Base-by-base conservation (phyloP, 2,329 filamentous ascomycete genomes). In the Fusarium sp. region DNA sequence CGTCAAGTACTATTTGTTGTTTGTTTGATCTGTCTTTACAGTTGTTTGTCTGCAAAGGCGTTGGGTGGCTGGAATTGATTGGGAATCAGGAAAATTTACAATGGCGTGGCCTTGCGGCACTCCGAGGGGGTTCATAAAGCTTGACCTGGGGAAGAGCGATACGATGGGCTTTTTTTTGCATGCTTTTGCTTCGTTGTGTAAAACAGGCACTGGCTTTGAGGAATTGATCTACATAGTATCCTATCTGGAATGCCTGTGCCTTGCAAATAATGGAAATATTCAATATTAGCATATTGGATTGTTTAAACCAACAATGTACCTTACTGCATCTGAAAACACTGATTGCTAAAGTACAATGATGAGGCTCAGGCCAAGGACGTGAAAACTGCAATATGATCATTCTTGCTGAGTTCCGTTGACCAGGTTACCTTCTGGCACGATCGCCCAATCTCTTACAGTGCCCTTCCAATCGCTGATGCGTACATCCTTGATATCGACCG, bases 401-500 rank as follows among this genome's bases (percentile, higher is more conserved):
- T 28, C 51, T 70, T 72, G 82, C 64, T 77, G 74, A 38, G 80
- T 73, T 10, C 87, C 87, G 63, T 89, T 88, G 17, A 87, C 78
- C 26, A 79, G 62, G 4, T 72, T 67, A 8, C 66, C 80, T 34
- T 80, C 80, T n/a, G 83, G 80, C 7, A 82, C 81, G 67, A 89
- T 78, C 3, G 87, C 87, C 84, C 86, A 98, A 80, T 98, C 96
- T 77, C 93, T 90, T 9, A 98, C 94, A 20, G 91, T 90, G n/a
- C 96, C 96, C 85, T 98, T 98, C 93, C 93, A 98, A 82, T 98
- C 96, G 74, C 93, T 95, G 78, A 97, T 97, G 78, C 95, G 89
- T 55, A 96, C 95, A 80, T 95, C 94, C 77, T 88, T 89, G 76
- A 98, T 94, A 77, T 89, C 90, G 13, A 98, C 96, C 11, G 96